Evolutionary conservation across 23 red algal genomes (phyloP).

Genomic region (Gracilaria gracilis): DNA sequence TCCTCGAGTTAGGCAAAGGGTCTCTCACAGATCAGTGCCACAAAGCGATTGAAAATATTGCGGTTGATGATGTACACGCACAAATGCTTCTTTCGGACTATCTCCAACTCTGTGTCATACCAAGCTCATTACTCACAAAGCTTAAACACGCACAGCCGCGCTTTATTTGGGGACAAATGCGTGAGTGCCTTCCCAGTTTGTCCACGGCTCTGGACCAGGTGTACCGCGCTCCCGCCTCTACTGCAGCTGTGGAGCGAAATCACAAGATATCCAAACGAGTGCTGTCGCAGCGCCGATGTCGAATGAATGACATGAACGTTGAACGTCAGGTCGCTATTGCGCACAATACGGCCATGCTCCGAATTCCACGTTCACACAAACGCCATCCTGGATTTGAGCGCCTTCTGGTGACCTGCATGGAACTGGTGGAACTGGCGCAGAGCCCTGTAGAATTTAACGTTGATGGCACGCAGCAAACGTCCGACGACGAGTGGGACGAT

Average conservation of each 20-base stretch:
- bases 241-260: slow-evolving; percentile 26
- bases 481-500: too few relatives aligned
- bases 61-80: background rate
- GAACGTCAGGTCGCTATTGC: slow-evolving; percentile 7
- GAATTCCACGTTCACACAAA: background rate
- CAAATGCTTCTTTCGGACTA: slow-evolving; percentile 6
- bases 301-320: background rate
- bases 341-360: slow-evolving; percentile 14
- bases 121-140: background rate
- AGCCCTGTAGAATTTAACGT: too few relatives aligned
- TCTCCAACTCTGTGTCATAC: background rate
- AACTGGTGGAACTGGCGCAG: too few relatives aligned
- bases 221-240: slow-evolving; percentile 11
- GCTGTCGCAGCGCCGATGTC: background rate
- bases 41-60: background rate
- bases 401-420: too few relatives aligned
- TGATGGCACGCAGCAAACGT: too few relatives aligned
- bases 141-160: slow-evolving; percentile 1
- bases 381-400: too few relatives aligned
- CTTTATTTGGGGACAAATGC: slow-evolving; percentile 11
- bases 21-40: background rate
- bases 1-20: background rate
- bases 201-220: background rate
- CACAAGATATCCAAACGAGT: slow-evolving; percentile 12
- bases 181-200: background rate